These are phyloP conservation scores for Decorospora gaudefroyi DNA, from an alignment of 2,329 filamentous ascomycete species.

Conservation along the genomic window DNA sequence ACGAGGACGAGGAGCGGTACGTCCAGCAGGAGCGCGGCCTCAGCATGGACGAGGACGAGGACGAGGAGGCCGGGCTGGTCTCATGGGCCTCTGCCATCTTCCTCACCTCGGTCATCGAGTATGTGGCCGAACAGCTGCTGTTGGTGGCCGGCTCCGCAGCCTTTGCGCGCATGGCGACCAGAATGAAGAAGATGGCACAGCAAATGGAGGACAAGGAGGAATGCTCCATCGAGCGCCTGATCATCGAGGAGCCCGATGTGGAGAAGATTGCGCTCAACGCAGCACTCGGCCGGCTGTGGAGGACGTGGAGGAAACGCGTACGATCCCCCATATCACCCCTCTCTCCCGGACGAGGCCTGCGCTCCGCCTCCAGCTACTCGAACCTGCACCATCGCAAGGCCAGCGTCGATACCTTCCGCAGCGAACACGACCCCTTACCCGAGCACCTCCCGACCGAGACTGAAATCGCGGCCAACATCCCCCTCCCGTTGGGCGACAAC, in stretches of 20 bases:
- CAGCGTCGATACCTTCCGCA: slow-evolving; percentile 31
- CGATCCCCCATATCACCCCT: slow-evolving; percentile 51
- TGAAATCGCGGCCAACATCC: slow-evolving; percentile 62
- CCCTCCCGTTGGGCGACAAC: slow-evolving; percentile 68
- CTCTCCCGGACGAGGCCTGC: slow-evolving; percentile 30
- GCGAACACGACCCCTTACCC: slow-evolving; percentile 34
- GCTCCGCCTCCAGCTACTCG: slow-evolving; percentile 34
- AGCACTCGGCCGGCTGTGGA: slow-evolving; percentile 86
- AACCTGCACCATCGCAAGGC: slow-evolving; percentile 38
- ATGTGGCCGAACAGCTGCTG: slow-evolving; percentile 87
- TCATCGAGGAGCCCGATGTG: slow-evolving; percentile 91
- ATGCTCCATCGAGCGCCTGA: slow-evolving; percentile 65
- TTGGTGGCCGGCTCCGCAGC: slow-evolving; percentile 86
- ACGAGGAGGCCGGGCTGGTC: slow-evolving; percentile 57
- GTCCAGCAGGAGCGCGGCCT: slow-evolving; percentile 72
- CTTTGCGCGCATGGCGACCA: slow-evolving; percentile 62
- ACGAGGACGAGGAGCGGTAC: slow-evolving; percentile 92
- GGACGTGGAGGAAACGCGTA: slow-evolving; percentile 89
- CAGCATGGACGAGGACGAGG: slow-evolving; percentile 58
- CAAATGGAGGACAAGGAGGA: slow-evolving; percentile 56
- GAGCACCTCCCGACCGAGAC: slow-evolving; percentile 53
- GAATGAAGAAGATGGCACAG: slow-evolving; percentile 45
- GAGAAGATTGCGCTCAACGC: slow-evolving; percentile 90
- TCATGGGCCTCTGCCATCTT: slow-evolving; percentile 95
- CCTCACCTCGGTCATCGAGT: slow-evolving; percentile 90